These are phyloP conservation scores for Mortierella hygrophila DNA, from an alignment of 192 early-diverging fungal species.

Conservation along the genomic window DNA sequence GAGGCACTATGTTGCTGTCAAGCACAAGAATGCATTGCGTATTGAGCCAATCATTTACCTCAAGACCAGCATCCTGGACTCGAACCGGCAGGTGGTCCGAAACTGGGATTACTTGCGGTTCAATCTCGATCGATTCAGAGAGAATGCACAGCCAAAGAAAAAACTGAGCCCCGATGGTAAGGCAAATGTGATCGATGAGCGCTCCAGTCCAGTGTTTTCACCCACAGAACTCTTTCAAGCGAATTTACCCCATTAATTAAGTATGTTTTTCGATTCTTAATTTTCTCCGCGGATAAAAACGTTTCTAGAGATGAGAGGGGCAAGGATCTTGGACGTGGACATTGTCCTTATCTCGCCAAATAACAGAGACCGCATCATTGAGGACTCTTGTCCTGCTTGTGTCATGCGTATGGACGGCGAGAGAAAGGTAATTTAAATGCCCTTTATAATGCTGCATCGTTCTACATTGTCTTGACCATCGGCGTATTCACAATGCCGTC, in stretches of 20 bases:
- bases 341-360: slow-evolving; percentile 49
- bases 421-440: slow-evolving; percentile 25
- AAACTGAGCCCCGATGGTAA: slow-evolving; percentile 51
- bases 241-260: background rate
- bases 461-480: background rate
- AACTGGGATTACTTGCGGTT: slow-evolving; percentile 53
- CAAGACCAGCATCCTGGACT: slow-evolving; percentile 47
- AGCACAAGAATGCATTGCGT: slow-evolving; percentile 50
- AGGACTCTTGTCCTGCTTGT: slow-evolving; percentile 52
- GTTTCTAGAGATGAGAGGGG: slow-evolving; percentile 37
- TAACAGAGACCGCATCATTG: slow-evolving; percentile 46
- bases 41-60: slow-evolving; percentile 55
- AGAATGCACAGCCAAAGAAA: slow-evolving; percentile 54
- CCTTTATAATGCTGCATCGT: background rate
- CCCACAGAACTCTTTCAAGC: background rate
- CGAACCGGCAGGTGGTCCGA: slow-evolving; percentile 37
- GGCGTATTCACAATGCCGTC: background rate
- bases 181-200: background rate
- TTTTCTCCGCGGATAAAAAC: background rate
- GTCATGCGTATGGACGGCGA: slow-evolving; percentile 57
- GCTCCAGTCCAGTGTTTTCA: background rate
- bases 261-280: background rate
- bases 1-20: slow-evolving; percentile 49
- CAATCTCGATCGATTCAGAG: slow-evolving; percentile 38
- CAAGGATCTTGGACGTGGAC: slow-evolving; percentile 53